These are phyloP conservation scores for Tarenaya hassleriana DNA, from an alignment of 345 rosid species.

Conservation along the genomic window DNA sequence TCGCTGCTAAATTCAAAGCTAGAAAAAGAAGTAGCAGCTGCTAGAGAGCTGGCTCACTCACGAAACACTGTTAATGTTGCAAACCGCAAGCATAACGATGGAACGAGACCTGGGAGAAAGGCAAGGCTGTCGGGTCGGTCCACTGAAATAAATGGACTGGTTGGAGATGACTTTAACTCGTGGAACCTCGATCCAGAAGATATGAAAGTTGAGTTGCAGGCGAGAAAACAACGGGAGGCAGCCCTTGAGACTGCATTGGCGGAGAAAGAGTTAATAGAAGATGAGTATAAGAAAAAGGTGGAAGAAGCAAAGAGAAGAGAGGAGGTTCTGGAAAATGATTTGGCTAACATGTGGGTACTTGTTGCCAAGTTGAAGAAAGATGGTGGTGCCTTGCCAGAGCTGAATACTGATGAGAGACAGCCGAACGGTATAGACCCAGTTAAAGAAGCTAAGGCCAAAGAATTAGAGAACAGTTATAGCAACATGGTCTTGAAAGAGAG, in stretches of 20 bases:
- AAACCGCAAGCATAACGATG: slow-evolving; percentile 62
- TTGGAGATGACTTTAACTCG: slow-evolving; percentile 67
- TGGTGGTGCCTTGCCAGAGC: slow-evolving; percentile 43
- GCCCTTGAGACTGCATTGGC: slow-evolving; percentile 81
- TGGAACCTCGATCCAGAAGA: slow-evolving; percentile 83
- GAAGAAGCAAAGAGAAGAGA: slow-evolving; percentile 91
- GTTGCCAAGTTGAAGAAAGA: slow-evolving; percentile 96
- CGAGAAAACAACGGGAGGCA: slow-evolving; percentile 79
- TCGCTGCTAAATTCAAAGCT: slow-evolving; percentile 74
- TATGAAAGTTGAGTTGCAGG: slow-evolving; percentile 80
- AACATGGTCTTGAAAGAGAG: slow-evolving; percentile 45
- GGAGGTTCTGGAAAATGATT: slow-evolving; percentile 88
- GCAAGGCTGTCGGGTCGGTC: slow-evolving; percentile 65
- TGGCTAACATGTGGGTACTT: slow-evolving; percentile 99
- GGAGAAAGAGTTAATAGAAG: slow-evolving; percentile 81
- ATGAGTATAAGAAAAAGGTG: slow-evolving; percentile 65
- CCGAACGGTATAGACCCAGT: slow-evolving; percentile 30
- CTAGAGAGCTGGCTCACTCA: too few species aligned
- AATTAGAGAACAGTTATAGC: slow-evolving; percentile 26
- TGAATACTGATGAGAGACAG: slow-evolving; percentile 37
- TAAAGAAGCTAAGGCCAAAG: slow-evolving; percentile 42
- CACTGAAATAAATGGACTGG: slow-evolving; percentile 53
- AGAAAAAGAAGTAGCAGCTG: slow-evolving; percentile 86
- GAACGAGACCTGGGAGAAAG: slow-evolving; percentile 59
- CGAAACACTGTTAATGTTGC: slow-evolving; percentile 55